phyloP scores from a whole-genome alignment of 2,329 filamentous ascomycete species.

The Harringtonia lauricola region DNA sequence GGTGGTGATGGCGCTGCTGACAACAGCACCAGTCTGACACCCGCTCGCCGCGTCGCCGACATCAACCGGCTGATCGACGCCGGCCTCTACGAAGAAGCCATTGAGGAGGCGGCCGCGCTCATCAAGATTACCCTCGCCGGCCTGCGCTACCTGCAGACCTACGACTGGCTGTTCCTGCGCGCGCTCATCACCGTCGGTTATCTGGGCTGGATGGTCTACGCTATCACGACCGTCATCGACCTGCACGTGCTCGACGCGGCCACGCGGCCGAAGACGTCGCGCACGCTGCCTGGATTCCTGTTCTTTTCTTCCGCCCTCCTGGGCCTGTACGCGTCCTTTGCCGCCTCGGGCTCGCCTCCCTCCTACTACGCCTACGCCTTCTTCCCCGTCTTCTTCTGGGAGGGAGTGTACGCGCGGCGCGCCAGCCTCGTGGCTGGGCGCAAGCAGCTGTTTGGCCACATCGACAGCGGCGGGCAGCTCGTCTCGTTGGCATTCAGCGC shows the following conservation, averaged over 20 bases:
- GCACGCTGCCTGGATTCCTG: slow-evolving; percentile 46
- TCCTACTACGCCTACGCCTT: slow-evolving; percentile 88
- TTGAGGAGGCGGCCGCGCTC: slow-evolving; percentile 64
- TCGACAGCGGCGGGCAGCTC: slow-evolving; percentile 43
- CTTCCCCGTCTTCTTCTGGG: slow-evolving; percentile 94
- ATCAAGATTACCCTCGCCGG: slow-evolving; percentile 71
- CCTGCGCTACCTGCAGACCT: slow-evolving; percentile 88
- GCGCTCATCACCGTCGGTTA: slow-evolving; percentile 85
- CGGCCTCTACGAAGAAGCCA: slow-evolving; percentile 63
- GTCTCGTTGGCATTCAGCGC: slow-evolving; percentile 52
- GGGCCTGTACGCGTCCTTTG: slow-evolving; percentile 65
- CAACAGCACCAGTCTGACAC: too few relatives aligned
- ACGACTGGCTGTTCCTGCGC: slow-evolving; percentile 93
- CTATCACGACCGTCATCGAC: slow-evolving; percentile 78
- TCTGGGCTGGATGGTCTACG: slow-evolving; percentile 90
- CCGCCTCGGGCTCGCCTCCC: slow-evolving; percentile 65
- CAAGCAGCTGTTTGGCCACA: slow-evolving; percentile 56
- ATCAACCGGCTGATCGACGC: slow-evolving; percentile 59
- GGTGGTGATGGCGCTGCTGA: slow-evolving; percentile 41
- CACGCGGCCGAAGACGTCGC: slow-evolving; percentile 49
- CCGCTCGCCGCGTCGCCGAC: slow-evolving; percentile 52
- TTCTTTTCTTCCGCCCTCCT: slow-evolving; percentile 70
- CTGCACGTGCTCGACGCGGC: slow-evolving; percentile 71
- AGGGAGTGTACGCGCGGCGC: slow-evolving; percentile 77
- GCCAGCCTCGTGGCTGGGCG: slow-evolving; percentile 57